Base-by-base conservation (phyloP, 495 filamentous ascomycete species). In the Penicillium samsonianum region DNA sequence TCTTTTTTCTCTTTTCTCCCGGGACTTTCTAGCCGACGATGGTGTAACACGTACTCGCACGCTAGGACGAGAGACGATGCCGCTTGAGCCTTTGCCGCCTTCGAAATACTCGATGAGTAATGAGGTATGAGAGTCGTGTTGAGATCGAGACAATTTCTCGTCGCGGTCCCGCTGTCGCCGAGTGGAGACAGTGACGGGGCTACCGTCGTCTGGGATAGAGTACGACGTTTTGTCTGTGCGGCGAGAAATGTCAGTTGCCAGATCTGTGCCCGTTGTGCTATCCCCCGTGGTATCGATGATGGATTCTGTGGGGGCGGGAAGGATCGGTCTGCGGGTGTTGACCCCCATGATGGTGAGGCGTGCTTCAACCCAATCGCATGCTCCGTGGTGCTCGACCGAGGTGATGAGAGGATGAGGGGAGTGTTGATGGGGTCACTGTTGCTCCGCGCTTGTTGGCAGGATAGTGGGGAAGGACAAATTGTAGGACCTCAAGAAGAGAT, bases 101-200 rank as follows among this genome's bases (percentile, higher is more conserved):
- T 96, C 92, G 68, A 97, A 99, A 72, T 97, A 97, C 73, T 99
- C 94, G 67, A 99, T 99, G 67, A 99, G 79, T 49, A 99, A 82
- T 48, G 91, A 96, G 40, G 94, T 96, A 71, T 95, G 92, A 46
- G 90, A 94, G 53, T 85, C 80, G 37, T 82, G 77, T 22, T 78
- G 69, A 53, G 80, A 73, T 55, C 64, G 73, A 60, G 80, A 76
- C 62, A 78, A 69, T 57, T 78, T 80, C 61, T 79, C 77, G 52
- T 76, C 74, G 47, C 73, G 70, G 50, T 81, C 82, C 64, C 80
- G 83, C 49, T 76, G 74, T 59, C 82, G 82, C 58, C 80, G 77
- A 57, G 92, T 93, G 65, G 87, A 64, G 64, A 98, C 93, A 50
- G 90, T 97, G 62, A 98, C 82, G 38, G 90, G 90, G 58, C 89